Base-by-base conservation (phyloP, 179 eudicot genomes). In the Beta corolliflora region DNA sequence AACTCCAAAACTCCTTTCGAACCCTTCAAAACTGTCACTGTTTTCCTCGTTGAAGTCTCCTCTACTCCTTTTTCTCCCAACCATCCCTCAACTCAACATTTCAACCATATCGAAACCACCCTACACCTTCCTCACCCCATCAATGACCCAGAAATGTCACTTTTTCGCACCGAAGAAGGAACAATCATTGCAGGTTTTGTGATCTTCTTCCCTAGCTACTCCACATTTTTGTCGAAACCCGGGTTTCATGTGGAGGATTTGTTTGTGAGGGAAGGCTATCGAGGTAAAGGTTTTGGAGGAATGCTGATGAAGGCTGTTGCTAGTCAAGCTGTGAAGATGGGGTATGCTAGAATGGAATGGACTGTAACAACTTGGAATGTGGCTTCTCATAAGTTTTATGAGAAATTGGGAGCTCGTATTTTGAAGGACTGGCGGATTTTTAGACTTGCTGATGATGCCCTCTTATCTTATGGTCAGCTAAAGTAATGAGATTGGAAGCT, bases 1-100 rank as follows among this genome's bases (percentile, higher is more conserved):
- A 80, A 84, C 76, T 83, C 93, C 6, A 54, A 54, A 36, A 60
- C 63, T 21, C 9, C 63, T 59, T 59, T 14, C 18, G 2, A 36
- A 36, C 63, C 63, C 2, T 59, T 59, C 10, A 21, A 31, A 23
- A 64, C 41, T 25, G 41, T 64, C 68, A 64, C 15, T 64, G 44
- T 64, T 0, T 64, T 23, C 68, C 68, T 64, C 68, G 9, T 25
- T 25, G 68, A 64, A 64, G 68, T 64, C 44, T 64, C 68, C 44
- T 41, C 68, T 25, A 64, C 14, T 25, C 1, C 68, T 64, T 23
- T 64, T 14, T 14, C 41, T 0, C 41, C 41, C 3, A 36, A 36
- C 3, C 41, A 36, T 36, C 41, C 41, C 41, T 36, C 41, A 64
- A 21, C 21, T 3, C 41, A 4, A 9, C 10, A 5, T 3, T n/a